Percentiles rank a stretch among this genome's conserved stretches.
Evolutionary conservation across 2,329 filamentous ascomycete genomes (phyloP).

Genomic region (Diaporthe citriasiana): DNA sequence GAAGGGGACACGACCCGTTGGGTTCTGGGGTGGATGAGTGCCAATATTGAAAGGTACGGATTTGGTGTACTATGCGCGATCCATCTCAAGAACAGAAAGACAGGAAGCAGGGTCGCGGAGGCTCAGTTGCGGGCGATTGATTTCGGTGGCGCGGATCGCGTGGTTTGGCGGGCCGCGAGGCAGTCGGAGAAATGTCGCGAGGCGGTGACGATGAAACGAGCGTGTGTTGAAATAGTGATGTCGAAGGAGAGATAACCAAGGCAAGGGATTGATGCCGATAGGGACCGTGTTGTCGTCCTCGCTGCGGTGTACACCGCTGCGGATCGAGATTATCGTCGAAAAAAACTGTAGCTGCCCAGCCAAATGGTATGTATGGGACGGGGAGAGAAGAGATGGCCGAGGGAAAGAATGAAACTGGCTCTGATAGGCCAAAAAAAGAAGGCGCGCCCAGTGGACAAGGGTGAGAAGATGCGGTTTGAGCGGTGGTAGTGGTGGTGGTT

Average conservation of each 20-base stretch:
- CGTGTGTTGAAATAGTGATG: conserved; percentile 31
- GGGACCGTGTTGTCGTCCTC: not conserved
- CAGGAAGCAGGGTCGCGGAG: not conserved
- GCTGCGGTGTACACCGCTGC: not conserved
- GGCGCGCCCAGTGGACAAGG: not conserved
- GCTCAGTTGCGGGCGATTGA: conserved; percentile 15
- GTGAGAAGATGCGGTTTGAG: not conserved
- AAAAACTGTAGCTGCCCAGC: conserved; percentile 6
- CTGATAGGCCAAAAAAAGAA: not conserved
- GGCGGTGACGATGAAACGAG: conserved; percentile 31
- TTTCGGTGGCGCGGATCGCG: conserved; percentile 6
- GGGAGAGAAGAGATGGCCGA: not conserved
- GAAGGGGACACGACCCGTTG: conserved; percentile 5
- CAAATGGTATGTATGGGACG: not conserved
- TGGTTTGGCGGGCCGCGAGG: not conserved
- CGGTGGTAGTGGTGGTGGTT: not conserved
- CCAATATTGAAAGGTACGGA: not conserved
- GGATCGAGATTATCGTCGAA: conserved; percentile 20
- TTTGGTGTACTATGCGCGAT: conserved; percentile 35
- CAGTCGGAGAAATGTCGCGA: conserved; percentile 20
- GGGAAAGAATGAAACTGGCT: conserved; percentile 1
- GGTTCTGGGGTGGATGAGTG: not conserved
- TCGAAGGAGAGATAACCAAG: conserved; percentile 14
- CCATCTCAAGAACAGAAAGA: conserved; percentile 38
- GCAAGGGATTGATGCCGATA: conserved; percentile 1